These are phyloP conservation scores for Artomyces pyxidatus DNA, from an alignment of 768 basidiomycete genomes.

Conservation along the genomic window DNA sequence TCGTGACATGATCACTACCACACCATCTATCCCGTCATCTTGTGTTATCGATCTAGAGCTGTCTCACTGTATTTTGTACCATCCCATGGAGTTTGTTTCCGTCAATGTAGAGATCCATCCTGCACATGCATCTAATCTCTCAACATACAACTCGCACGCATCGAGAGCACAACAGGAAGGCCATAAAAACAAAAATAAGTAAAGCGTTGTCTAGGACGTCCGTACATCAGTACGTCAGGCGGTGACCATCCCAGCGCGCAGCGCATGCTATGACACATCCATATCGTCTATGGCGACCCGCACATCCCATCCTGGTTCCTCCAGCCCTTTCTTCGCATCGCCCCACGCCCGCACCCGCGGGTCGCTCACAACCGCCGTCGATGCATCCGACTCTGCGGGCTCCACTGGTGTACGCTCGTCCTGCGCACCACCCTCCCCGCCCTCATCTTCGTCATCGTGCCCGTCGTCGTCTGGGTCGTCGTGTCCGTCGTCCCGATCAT, in stretches of 20 bases:
- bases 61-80: too few species aligned
- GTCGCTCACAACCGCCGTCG: conserved; percentile 12
- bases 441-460: conserved; percentile 13
- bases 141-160: too few species aligned
- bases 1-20: conserved; percentile 33
- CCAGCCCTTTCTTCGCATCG: background rate
- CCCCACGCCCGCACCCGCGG: conserved; percentile 9
- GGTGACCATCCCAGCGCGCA: conserved; percentile 26
- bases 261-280: conserved; percentile 38
- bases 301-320: background rate
- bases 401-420: conserved; percentile 13
- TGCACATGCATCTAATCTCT: too few species aligned
- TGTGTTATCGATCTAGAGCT: too few species aligned
- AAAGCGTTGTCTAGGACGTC: too few species aligned
- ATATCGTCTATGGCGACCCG: conserved; percentile 32
- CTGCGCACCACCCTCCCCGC: conserved; percentile 5
- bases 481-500: background rate
- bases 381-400: conserved; percentile 14
- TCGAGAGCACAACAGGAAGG: background rate
- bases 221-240: too few species aligned
- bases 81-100: too few species aligned
- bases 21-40: too few species aligned
- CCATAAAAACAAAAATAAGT: background rate
- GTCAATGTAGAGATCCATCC: too few species aligned
- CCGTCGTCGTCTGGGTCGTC: too few species aligned